Percentiles rank a stretch among this genome's conserved stretches.
Evolutionary conservation across 768 basidiomycete genomes (phyloP).

Genomic region (Rhizopogon rudus): DNA sequence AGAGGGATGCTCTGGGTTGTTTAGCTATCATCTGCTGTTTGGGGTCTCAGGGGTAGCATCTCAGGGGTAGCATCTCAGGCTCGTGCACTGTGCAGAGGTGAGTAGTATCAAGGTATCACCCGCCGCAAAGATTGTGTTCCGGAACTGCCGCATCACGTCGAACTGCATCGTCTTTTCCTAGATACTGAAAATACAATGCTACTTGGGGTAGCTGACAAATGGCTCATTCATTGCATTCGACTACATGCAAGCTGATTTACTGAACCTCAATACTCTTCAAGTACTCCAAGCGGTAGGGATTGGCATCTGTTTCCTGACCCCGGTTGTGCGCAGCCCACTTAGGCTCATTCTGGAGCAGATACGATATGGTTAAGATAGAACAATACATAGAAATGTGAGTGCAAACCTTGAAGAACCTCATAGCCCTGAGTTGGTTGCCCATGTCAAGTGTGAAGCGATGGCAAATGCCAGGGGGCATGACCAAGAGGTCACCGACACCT

Average conservation of each 20-base stretch:
- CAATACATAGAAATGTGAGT: neutral
- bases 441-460: slow-evolving; percentile 91
- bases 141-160: no score
- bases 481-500: slow-evolving; percentile 73
- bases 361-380: neutral
- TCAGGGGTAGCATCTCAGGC: no score
- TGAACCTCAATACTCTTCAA: slow-evolving; percentile 43
- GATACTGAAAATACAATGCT: neutral
- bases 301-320: slow-evolving; percentile 53
- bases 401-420: slow-evolving; percentile 79
- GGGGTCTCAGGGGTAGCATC: no score
- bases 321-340: slow-evolving; percentile 85
- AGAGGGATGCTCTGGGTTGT: no score
- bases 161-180: no score
- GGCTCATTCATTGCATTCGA: no score
- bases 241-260: neutral
- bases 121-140: no score
- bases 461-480: slow-evolving; percentile 86
- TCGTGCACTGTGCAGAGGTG: no score
- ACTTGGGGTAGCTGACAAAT: no score
- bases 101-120: no score
- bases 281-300: slow-evolving; percentile 58
- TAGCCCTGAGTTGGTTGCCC: slow-evolving; percentile 60
- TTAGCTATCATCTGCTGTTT: no score
- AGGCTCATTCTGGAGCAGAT: slow-evolving; percentile 68